Conservation (phyloP, 345 rosid species). For the Brassica nigra region DNA sequence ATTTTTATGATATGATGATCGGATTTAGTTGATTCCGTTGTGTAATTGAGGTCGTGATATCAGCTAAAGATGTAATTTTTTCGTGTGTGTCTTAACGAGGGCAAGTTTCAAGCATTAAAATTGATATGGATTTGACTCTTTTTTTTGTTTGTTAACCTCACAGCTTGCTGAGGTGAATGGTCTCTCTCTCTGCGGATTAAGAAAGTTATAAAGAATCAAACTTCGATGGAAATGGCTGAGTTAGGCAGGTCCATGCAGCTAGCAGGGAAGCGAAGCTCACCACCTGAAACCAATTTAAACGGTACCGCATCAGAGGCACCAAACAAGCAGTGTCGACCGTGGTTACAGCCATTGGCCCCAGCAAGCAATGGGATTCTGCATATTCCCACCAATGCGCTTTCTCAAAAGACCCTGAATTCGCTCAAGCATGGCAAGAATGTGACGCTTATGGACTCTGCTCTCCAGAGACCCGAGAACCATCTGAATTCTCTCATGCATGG, state of each 20-base stretch:
- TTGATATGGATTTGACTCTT: not conserved
- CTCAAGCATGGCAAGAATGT: constrained; percentile 49
- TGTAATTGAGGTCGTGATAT: constrained; percentile 15
- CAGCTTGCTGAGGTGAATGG: constrained; percentile 27
- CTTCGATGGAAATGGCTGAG: constrained; percentile 30
- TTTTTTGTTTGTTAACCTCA: constrained; percentile 11
- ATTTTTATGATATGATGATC: not conserved
- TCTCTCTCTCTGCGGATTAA: constrained; percentile 8
- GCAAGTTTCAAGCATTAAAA: not conserved
- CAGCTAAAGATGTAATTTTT: not conserved
- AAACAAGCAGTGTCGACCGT: constrained; percentile 75
- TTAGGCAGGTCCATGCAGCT: constrained; percentile 42
- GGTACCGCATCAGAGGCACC: constrained; percentile 45
- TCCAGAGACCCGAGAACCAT: constrained; percentile 50
- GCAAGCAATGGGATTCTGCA: constrained; percentile 49
- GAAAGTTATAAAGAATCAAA: not conserved
- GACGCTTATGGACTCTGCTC: constrained; percentile 42
- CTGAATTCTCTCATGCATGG: constrained; percentile 46
- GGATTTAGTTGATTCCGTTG: not conserved
- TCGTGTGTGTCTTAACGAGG: not conserved
- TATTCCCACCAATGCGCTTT: constrained; percentile 45
- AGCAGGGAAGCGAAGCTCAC: constrained; percentile 64
- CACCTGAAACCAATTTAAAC: constrained; percentile 44
- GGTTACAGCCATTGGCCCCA: constrained; percentile 64
- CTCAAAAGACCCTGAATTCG: constrained; percentile 44